These are phyloP conservation scores for Penicillium occitanis DNA, from an alignment of 2,329 filamentous ascomycete genomes.

Conservation along the genomic window DNA sequence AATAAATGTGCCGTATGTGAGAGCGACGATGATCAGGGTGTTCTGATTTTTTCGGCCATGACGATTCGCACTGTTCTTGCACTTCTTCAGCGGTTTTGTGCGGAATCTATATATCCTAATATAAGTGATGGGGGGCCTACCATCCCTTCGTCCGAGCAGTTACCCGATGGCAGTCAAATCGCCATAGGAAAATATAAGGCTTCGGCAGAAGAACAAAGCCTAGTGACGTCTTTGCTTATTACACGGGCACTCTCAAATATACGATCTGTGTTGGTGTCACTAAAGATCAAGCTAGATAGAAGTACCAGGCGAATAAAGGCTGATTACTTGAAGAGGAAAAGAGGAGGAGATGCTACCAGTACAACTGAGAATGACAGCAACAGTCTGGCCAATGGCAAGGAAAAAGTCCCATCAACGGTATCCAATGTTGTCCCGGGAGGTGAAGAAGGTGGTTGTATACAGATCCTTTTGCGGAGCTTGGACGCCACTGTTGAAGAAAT, in stretches of 20 bases:
- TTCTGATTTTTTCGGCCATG: not conserved
- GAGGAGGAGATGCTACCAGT: not conserved
- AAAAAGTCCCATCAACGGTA: not conserved
- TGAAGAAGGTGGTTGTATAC: not conserved
- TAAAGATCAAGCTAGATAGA: not conserved
- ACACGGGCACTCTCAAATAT: not conserved
- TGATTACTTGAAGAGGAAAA: not conserved
- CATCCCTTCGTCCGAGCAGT: not conserved
- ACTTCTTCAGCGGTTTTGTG: slow-evolving; percentile 2
- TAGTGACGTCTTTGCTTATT: not conserved
- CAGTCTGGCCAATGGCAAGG: not conserved
- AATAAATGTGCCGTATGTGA: not conserved
- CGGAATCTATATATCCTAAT: not conserved
- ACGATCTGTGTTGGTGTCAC: not conserved
- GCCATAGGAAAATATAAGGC: not conserved
- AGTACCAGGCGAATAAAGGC: not conserved
- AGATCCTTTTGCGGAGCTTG: not conserved
- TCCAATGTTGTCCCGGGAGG: not conserved
- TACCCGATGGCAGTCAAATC: not conserved
- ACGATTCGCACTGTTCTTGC: not conserved
- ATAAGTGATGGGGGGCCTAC: not conserved
- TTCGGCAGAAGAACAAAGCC: not conserved
- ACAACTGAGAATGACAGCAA: not conserved
- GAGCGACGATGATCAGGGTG: not conserved
- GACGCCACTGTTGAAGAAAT: slow-evolving; percentile 1